Percentiles rank a stretch among this genome's conserved stretches.
Conservation (phyloP, 345 rosid species). For the Melaleuca quinquenervia region DNA sequence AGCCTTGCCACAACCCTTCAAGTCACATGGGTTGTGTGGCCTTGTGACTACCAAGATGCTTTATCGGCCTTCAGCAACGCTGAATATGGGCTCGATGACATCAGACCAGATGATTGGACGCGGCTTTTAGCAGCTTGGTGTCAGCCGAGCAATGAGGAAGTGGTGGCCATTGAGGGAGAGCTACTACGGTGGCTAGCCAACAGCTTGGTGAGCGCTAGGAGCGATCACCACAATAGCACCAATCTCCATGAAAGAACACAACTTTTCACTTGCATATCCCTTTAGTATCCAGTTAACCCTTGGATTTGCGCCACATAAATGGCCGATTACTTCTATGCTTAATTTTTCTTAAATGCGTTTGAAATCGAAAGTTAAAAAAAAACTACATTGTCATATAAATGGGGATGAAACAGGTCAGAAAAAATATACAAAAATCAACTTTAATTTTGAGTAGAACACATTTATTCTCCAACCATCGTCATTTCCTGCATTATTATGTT, state of each 20-base stretch:
- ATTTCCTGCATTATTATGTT: not conserved
- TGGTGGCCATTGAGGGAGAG: not conserved
- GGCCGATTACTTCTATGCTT: too few relatives aligned
- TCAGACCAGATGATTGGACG: rapidly evolving
- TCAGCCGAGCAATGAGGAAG: rapidly evolving
- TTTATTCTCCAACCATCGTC: not conserved
- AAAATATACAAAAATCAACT: not conserved
- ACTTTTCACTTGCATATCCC: too few relatives aligned
- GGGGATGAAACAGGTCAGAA: too few relatives aligned
- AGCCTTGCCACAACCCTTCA: not conserved
- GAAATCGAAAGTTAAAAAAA: too few relatives aligned
- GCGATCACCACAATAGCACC: too few relatives aligned
- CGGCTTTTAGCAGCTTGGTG: rapidly evolving
- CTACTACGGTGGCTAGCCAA: not conserved
- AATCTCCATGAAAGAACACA: too few relatives aligned
- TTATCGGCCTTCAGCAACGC: not conserved
- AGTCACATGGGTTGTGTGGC: rapidly evolving
- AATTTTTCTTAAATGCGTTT: too few relatives aligned
- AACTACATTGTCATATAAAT: not conserved
- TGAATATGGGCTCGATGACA: not conserved
- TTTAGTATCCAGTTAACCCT: too few relatives aligned
- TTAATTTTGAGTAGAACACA: not conserved
- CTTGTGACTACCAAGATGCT: not conserved
- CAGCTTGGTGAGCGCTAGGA: not conserved
- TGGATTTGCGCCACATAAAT: too few relatives aligned